A percentile compares a stretch with the other conserved stretches of the same genome.
These are phyloP conservation scores for Tolypocladium cylindrosporum DNA, from an alignment of 2,329 filamentous ascomycete genomes.

Conservation along the genomic window DNA sequence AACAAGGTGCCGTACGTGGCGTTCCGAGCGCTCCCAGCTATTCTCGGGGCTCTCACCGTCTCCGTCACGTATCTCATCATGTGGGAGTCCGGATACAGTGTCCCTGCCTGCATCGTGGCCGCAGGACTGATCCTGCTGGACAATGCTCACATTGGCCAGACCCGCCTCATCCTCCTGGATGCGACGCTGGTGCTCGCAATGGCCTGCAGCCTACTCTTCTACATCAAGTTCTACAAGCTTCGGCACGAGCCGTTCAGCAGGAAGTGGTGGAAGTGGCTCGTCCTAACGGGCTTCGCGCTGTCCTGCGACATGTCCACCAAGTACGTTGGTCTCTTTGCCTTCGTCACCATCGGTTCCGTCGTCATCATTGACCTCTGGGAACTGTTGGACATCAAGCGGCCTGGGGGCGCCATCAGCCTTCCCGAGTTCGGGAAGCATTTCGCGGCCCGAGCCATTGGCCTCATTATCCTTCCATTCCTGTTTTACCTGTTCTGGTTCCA, in stretches of 20 bases:
- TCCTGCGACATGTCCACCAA: constrained; percentile 98
- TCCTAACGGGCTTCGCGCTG: constrained; percentile 85
- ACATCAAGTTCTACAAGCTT: constrained; percentile 96
- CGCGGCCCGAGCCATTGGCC: constrained; percentile 69
- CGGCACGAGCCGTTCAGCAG: constrained; percentile 79
- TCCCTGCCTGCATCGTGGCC: constrained; percentile 83
- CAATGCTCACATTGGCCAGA: constrained; percentile 96
- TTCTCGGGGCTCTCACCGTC: constrained; percentile 85
- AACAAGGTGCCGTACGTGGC: constrained; percentile 98
- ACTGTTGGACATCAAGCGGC: constrained; percentile 79
- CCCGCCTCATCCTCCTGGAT: constrained; percentile 86
- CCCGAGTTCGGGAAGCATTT: constrained; percentile 83
- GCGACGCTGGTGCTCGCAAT: constrained; percentile 91
- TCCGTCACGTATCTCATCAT: constrained; percentile 94
- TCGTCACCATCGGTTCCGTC: constrained; percentile 90
- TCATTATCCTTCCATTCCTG: constrained; percentile 87
- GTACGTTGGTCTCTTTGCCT: constrained; percentile 94
- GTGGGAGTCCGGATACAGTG: constrained; percentile 98
- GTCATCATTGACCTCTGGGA: constrained; percentile 94
- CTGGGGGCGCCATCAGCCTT: constrained; percentile 69
- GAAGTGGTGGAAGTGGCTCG: constrained; percentile 99
- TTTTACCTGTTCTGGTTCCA: constrained; percentile 99
- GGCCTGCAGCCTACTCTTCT: constrained; percentile 87
- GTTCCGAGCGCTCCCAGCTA: constrained; percentile 84
- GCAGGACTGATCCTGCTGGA: constrained; percentile 84